Percentiles rank a stretch among this genome's conserved stretches.
Conservation (phyloP, 2,329 filamentous ascomycete species). For the Penicillium fuscoglaucum region DNA sequence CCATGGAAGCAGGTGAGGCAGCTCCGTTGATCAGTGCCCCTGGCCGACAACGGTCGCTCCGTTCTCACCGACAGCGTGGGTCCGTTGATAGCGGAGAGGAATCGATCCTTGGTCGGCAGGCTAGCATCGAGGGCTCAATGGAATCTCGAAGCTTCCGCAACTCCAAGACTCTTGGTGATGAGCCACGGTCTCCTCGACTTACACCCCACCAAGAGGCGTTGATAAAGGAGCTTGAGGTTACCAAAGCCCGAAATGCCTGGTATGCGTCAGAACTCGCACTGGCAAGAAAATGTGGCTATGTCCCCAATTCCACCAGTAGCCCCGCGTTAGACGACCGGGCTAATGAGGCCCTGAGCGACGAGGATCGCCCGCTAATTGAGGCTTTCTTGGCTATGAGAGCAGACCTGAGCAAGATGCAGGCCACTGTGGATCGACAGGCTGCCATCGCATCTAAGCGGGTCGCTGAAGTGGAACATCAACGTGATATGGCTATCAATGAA, state of each 20-base stretch:
- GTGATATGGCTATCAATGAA: slow-evolving; percentile 91
- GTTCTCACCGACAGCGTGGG: slow-evolving; percentile 61
- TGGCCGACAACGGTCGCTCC: slow-evolving; percentile 52
- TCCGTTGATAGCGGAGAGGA: slow-evolving; percentile 70
- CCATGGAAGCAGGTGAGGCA: slow-evolving; percentile 50
- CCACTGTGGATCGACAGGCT: slow-evolving; percentile 84
- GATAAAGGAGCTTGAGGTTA: slow-evolving; percentile 80
- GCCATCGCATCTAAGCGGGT: slow-evolving; percentile 82
- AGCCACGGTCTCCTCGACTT: slow-evolving; percentile 48
- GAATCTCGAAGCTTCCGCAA: slow-evolving; percentile 43
- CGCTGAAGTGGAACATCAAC: slow-evolving; percentile 89
- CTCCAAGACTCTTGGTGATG: slow-evolving; percentile 43
- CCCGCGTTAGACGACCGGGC: slow-evolving; percentile 74
- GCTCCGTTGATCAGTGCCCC: slow-evolving; percentile 46
- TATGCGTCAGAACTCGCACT: slow-evolving; percentile 93
- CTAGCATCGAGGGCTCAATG: slow-evolving; percentile 42
- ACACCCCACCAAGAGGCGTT: slow-evolving; percentile 60
- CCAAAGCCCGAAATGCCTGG: slow-evolving; percentile 89
- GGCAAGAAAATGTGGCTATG: slow-evolving; percentile 86
- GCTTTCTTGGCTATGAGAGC: slow-evolving; percentile 87
- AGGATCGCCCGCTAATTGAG: slow-evolving; percentile 88
- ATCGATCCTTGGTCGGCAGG: slow-evolving; percentile 46
- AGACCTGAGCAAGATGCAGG: slow-evolving; percentile 86
- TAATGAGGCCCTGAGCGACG: slow-evolving; percentile 80
- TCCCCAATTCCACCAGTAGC: slow-evolving; percentile 67